Evolutionary conservation across 2,329 filamentous ascomycete genomes (phyloP), one percentile per base, ranked within the genome.

Genomic region (Cercospora sp.): DNA sequence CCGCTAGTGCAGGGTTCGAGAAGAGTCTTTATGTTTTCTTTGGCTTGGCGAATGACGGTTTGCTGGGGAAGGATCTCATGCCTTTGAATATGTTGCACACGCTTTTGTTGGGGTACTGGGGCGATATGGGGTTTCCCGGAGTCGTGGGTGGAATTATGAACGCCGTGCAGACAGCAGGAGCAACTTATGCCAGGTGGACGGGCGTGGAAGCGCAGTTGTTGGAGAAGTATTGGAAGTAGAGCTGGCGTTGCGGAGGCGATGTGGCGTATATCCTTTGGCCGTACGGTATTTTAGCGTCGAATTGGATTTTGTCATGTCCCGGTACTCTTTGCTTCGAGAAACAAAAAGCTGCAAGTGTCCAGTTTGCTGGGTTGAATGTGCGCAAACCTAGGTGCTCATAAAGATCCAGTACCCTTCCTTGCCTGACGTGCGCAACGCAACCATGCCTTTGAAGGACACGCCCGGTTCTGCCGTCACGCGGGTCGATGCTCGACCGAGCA

Each of bases 261-360:
- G 55, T 59, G 55, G 55, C 55, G 55, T 58, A 34, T 9, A 13
- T 12, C 8, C 21, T 16, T 34, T 32, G 13, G 6, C 55, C 55
- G 55, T 58, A 34, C 55, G 55, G 55, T 59, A 37, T 37, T 59
- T 59, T 59, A 59, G 55, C 55, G 55, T 32, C 13, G 18, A 37
- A 8, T 21, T 34, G 30, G n/a, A 21, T 10, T 59, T 59, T 59
- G 8, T 32, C 13, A 28, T 30, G 28, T 21, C 55, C n/a, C 26
- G 10, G 13, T 16, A n/a, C 55, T 59, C 55, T 59, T 28, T 16
- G 28, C 55, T 32, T 37, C 18, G 28, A 18, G 24, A 28, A 30
- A 55, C 21, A 30, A 30, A 24, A 28, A 55, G 49, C 49, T 28
- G 24, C 49, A 30, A n/a, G 24, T 26, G 10, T 55, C 5, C 49